phyloP scores from a whole-genome alignment of 129 eudicot species.

The carrot (Daucus carota) region DNA sequence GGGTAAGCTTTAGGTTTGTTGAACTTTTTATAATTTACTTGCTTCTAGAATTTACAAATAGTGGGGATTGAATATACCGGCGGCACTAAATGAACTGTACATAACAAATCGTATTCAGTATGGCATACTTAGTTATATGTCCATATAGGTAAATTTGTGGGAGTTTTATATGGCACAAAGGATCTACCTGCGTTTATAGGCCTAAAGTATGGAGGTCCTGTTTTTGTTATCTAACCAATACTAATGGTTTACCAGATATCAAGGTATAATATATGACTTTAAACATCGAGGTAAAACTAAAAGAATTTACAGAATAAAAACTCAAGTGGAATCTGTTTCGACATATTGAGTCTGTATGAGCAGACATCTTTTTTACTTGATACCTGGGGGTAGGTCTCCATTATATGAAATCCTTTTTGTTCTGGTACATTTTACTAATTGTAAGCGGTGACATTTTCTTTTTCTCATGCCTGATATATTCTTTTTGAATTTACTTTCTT shows the following conservation, averaged over 20 bases:
- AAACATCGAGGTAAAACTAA: not conserved
- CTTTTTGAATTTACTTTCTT: not conserved
- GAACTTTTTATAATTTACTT: not conserved
- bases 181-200: not conserved
- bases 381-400: not conserved
- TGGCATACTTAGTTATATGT: not conserved
- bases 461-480: not conserved
- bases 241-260: not conserved
- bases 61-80: not conserved
- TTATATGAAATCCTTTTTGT: not conserved
- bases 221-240: not conserved
- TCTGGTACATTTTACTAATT: not conserved
- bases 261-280: not conserved
- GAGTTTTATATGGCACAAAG: not conserved
- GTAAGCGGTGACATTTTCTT: not conserved
- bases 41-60: conserved; percentile 2
- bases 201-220: not conserved
- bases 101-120: not conserved
- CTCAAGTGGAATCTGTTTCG: not conserved
- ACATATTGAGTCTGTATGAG: not conserved
- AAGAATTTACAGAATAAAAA: not conserved
- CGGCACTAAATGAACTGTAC: not conserved
- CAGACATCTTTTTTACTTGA: not conserved
- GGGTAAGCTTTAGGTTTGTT: conserved; percentile 41
- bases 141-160: not conserved